Conservation (phyloP, 148 eudicot genomes). For the Rhododendron williamsianum region DNA sequence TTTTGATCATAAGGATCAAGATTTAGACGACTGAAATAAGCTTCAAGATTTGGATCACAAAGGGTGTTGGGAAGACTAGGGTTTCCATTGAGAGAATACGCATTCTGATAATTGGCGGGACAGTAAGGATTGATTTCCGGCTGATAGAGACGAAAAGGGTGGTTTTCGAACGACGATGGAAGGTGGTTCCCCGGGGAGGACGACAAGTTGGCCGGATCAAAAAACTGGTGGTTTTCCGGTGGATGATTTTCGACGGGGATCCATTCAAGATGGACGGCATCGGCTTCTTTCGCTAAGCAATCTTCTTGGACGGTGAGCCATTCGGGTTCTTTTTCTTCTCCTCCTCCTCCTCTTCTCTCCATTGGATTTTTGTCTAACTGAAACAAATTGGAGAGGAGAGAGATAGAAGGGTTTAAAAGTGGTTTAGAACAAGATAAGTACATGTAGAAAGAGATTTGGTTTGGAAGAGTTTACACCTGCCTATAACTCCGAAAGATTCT, state of each 20-base stretch:
- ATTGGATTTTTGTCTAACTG: not conserved
- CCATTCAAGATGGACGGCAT: not conserved
- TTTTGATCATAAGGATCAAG: not conserved
- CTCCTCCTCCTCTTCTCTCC: not conserved
- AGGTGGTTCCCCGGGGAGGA: too few relatives aligned
- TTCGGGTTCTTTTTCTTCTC: not conserved
- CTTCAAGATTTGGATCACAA: not conserved
- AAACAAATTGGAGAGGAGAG: constrained; percentile 1
- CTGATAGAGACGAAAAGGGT: not conserved
- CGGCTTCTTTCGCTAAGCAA: not conserved
- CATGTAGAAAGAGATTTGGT: not conserved
- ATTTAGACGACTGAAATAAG: not conserved
- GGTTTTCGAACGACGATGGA: not conserved
- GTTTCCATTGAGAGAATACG: not conserved
- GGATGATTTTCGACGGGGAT: not conserved
- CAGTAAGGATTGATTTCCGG: not conserved
- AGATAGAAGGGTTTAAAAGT: not conserved
- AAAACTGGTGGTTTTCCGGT: not conserved
- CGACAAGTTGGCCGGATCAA: not conserved
- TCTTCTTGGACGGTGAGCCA: not conserved
- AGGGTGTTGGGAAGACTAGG: not conserved
- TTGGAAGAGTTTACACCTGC: not conserved
- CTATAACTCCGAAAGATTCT: not conserved
- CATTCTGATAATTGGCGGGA: not conserved
- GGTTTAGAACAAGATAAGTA: not conserved